Evolutionary conservation across 805 yeast genomes (phyloP).

Genomic region (Suhomyces kilbournensis): DNA sequence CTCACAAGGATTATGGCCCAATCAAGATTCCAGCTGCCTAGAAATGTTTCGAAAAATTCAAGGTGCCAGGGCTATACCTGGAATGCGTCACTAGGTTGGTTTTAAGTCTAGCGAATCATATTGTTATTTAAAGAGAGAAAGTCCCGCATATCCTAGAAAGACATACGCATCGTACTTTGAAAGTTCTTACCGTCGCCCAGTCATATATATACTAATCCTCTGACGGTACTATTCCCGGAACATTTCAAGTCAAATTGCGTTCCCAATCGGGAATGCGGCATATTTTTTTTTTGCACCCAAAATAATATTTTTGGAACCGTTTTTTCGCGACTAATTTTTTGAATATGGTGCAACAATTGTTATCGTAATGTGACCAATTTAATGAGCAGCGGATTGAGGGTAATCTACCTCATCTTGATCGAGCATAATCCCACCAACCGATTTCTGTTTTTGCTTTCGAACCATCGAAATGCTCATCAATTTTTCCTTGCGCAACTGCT

Average conservation of each 20-base stretch:
- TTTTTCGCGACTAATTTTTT: background rate
- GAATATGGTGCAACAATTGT: background rate
- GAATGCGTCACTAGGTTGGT: background rate
- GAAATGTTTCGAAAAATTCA: background rate
- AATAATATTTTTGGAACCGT: background rate
- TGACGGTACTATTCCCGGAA: background rate
- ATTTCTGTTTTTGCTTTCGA: constrained; percentile 19
- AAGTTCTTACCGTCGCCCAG: background rate
- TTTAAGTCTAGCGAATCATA: background rate
- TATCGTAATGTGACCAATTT: background rate
- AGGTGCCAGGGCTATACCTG: background rate
- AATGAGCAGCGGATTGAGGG: background rate
- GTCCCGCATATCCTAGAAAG: background rate
- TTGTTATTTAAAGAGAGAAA: background rate
- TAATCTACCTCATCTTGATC: background rate
- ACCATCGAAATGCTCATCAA: constrained; percentile 28
- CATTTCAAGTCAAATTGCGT: background rate
- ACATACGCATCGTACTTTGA: background rate
- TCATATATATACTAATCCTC: background rate
- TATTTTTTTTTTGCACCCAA: constrained; percentile 1
- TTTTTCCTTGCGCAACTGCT: constrained; percentile 31
- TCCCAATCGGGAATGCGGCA: background rate
- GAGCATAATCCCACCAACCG: background rate
- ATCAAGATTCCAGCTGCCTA: background rate
- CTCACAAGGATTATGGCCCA: background rate